A percentile compares a stretch with the other conserved stretches of the same genome.
These are phyloP conservation scores for Fulvia fulva DNA, from an alignment of 2,329 filamentous ascomycete genomes.

Conservation along the genomic window DNA sequence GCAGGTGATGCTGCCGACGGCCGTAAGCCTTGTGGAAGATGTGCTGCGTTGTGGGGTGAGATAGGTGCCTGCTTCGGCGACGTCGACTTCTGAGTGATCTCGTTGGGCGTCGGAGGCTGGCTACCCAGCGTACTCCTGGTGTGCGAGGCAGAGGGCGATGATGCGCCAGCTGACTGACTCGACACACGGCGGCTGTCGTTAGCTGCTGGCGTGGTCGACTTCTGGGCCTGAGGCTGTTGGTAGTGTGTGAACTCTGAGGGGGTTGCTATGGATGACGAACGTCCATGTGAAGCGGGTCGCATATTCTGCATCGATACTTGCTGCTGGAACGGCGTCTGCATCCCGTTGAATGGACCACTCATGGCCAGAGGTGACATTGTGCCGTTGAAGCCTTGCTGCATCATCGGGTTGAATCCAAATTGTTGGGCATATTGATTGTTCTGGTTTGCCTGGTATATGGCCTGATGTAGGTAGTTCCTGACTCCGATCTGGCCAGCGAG, in stretches of 20 bases:
- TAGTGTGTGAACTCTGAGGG: slow-evolving; percentile 34
- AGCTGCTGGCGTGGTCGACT: slow-evolving; percentile 11
- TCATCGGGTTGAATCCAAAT: slow-evolving; percentile 40
- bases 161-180: slow-evolving; percentile 4
- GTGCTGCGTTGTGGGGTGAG: slow-evolving; percentile 6
- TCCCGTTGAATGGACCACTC: slow-evolving; percentile 14
- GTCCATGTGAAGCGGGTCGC: slow-evolving; percentile 37
- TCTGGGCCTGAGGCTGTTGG: slow-evolving; percentile 24
- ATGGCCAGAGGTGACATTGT: slow-evolving; percentile 29
- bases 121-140: slow-evolving; percentile 11
- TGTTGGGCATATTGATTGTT: slow-evolving; percentile 33
- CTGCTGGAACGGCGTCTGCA: slow-evolving; percentile 37
- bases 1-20: slow-evolving; percentile 1
- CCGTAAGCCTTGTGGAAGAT: neutral
- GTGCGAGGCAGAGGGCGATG: slow-evolving; percentile 12
- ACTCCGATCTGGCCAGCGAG: slow-evolving; percentile 57
- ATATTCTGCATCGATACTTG: slow-evolving; percentile 28
- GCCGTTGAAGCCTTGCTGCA: slow-evolving; percentile 25
- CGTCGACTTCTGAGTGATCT: neutral
- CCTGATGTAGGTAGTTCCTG: slow-evolving; percentile 47
- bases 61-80: slow-evolving; percentile 12
- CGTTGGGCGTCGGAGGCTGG: slow-evolving; percentile 15
- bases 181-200: slow-evolving; percentile 9
- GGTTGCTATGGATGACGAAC: slow-evolving; percentile 44
- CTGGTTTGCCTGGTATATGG: slow-evolving; percentile 42